phyloP scores from a whole-genome alignment of 2,329 filamentous ascomycete species.

The Bipolaris sorokiniana region DNA sequence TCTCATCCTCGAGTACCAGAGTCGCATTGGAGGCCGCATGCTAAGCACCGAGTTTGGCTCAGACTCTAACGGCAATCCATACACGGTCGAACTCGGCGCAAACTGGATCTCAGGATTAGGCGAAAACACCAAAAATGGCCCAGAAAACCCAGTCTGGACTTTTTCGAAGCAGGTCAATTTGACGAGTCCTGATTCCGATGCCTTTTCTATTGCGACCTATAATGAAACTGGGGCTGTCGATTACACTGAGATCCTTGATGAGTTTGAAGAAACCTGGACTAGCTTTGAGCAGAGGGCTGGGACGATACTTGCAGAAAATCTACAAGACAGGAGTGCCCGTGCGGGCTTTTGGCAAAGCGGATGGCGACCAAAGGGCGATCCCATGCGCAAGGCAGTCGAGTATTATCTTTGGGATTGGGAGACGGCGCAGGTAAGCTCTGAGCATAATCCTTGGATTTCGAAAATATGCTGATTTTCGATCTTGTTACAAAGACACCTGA shows the following conservation, averaged over 20 bases:
- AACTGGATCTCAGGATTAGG: constrained; percentile 66
- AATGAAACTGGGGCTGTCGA: constrained; percentile 63
- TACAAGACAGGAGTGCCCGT: constrained; percentile 67
- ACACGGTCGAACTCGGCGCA: constrained; percentile 68
- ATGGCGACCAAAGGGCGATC: constrained; percentile 66
- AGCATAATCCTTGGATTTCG: fast-evolving
- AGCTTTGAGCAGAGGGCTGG: constrained; percentile 61
- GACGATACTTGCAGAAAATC: constrained; percentile 62
- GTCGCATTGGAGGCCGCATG: constrained; percentile 67
- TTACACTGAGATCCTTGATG: constrained; percentile 58
- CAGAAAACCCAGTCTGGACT: constrained; percentile 68
- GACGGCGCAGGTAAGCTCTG: constrained; percentile 49
- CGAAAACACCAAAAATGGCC: constrained; percentile 34
- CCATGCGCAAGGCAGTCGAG: constrained; percentile 65
- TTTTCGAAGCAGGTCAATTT: constrained; percentile 65
- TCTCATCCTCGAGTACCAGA: constrained; percentile 68
- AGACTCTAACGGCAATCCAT: constrained; percentile 57
- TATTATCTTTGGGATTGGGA: constrained; percentile 68
- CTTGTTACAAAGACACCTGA: constrained; percentile 55
- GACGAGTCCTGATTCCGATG: constrained; percentile 64
- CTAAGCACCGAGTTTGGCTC: constrained; percentile 64
- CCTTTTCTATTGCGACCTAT: constrained; percentile 64
- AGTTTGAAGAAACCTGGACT: constrained; percentile 57
- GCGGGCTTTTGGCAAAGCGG: constrained; percentile 65
- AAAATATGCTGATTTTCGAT: background rate